Evolutionary conservation across 345 rosid species (phyloP).

Genomic region (Lenwebbia sp.): DNA sequence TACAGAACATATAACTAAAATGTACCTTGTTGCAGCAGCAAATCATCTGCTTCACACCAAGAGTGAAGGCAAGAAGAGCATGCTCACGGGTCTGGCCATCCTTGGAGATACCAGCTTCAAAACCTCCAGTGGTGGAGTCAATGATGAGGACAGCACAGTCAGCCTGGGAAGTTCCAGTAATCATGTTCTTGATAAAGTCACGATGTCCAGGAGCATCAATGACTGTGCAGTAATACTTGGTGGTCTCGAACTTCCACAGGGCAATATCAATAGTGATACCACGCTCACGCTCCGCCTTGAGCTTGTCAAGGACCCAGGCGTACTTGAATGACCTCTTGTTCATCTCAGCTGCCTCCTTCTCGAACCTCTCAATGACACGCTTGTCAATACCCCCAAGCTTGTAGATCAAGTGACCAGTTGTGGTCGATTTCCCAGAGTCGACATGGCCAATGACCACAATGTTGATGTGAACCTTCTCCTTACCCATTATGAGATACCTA

Average conservation of each 20-base stretch:
- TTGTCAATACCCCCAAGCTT: no score
- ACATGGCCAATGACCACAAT: conserved; percentile 89
- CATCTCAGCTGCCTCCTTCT: no score
- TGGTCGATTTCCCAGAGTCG: conserved; percentile 85
- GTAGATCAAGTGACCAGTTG: no score
- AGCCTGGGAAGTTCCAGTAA: no score
- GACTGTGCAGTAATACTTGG: no score
- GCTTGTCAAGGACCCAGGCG: conserved; percentile 84
- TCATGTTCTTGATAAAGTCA: no score
- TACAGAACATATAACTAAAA: background rate
- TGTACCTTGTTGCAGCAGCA: conserved; percentile 67
- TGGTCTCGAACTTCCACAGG: no score
- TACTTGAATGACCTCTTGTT: conserved; percentile 81
- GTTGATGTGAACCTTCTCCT: conserved; percentile 71
- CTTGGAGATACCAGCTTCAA: conserved; percentile 77
- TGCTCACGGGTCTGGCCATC: conserved; percentile 80
- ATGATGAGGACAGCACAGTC: conserved; percentile 77
- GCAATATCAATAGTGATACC: conserved; percentile 82
- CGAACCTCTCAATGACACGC: no score
- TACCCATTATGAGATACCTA: conserved; percentile 36
- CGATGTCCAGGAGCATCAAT: no score
- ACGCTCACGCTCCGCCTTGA: conserved; percentile 82
- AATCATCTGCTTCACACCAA: conserved; percentile 69
- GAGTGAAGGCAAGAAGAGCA: no score
- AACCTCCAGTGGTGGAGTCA: conserved; percentile 81